Evolutionary conservation across 1,284 basidiomycete species (phyloP).

Genomic region (Cryptococcus amylolentus): DNA sequence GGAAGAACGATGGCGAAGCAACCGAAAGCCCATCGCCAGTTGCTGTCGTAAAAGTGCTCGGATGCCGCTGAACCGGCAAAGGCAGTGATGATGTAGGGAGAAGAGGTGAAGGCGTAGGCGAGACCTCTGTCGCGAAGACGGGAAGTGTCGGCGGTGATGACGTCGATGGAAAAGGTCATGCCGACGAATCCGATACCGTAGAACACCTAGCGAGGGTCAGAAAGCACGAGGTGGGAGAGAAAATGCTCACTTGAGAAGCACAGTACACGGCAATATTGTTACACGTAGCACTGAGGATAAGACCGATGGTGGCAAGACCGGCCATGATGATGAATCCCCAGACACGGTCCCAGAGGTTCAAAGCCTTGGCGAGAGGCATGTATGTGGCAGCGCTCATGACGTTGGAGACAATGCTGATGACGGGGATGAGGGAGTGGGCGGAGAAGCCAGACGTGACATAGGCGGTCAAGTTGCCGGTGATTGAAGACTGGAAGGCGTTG

Average conservation of each 20-base stretch:
- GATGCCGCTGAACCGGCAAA: constrained; percentile 45
- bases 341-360: constrained; percentile 39
- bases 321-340: constrained; percentile 31
- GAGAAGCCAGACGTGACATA: constrained; percentile 34
- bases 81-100: constrained; percentile 50
- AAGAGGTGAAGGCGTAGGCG: constrained; percentile 49
- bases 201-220: constrained; percentile 20
- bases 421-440: constrained; percentile 39
- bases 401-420: constrained; percentile 38
- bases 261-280: constrained; percentile 36
- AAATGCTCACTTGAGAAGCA: constrained; percentile 30
- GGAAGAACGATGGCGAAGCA: constrained; percentile 49
- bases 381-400: constrained; percentile 36
- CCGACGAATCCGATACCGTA: constrained; percentile 46
- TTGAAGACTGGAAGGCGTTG: constrained; percentile 39
- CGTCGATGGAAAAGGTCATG: constrained; percentile 48
- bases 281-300: constrained; percentile 40
- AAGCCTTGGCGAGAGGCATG: constrained; percentile 35
- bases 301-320: constrained; percentile 31
- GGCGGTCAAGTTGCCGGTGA: constrained; percentile 36
- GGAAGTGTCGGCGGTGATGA: constrained; percentile 49
- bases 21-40: constrained; percentile 50
- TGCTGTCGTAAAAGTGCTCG: constrained; percentile 35
- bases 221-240: neutral
- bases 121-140: constrained; percentile 47